Conservation (phyloP, 2,329 filamentous ascomycete genomes). For the Cladosporium sp. region DNA sequence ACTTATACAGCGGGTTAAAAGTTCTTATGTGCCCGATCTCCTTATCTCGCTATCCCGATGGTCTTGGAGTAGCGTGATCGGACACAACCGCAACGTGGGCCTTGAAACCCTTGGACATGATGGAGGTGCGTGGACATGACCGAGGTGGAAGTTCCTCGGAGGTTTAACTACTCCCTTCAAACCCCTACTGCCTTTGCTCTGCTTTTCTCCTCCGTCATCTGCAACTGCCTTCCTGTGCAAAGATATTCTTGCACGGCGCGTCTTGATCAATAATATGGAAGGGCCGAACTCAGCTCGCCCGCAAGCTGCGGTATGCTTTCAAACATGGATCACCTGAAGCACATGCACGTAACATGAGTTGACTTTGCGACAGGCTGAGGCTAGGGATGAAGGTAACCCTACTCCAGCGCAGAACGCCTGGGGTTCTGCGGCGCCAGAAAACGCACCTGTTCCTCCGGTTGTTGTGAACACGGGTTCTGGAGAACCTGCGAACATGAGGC, state of each 20-base stretch:
- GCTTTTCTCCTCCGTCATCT: not conserved
- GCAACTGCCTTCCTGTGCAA: not conserved
- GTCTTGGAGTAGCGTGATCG: constrained; percentile 1
- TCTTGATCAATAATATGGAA: constrained; percentile 2
- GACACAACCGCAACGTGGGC: constrained; percentile 7
- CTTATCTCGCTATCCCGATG: not conserved
- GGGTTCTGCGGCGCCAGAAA: not conserved
- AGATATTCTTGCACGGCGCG: not conserved
- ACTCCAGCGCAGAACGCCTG: constrained; percentile 3
- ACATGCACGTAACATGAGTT: not conserved
- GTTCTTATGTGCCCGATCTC: not conserved
- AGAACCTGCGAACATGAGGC: not conserved
- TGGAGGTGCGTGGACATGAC: constrained; percentile 9
- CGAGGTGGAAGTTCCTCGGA: constrained; percentile 8
- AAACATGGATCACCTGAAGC: not conserved
- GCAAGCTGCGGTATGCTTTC: constrained; percentile 2
- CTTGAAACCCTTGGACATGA: constrained; percentile 2
- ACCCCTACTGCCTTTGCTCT: not conserved
- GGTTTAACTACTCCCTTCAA: constrained; percentile 1
- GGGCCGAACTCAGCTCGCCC: constrained; percentile 10
- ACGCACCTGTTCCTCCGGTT: not conserved
- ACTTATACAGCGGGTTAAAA: not conserved
- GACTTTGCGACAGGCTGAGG: not conserved
- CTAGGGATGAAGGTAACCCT: constrained; percentile 5
- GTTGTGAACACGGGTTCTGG: constrained; percentile 6